Evolutionary conservation across 1,284 basidiomycete genomes (phyloP), one percentile per base, ranked within the genome.

Genomic region (Meira nashicola): DNA sequence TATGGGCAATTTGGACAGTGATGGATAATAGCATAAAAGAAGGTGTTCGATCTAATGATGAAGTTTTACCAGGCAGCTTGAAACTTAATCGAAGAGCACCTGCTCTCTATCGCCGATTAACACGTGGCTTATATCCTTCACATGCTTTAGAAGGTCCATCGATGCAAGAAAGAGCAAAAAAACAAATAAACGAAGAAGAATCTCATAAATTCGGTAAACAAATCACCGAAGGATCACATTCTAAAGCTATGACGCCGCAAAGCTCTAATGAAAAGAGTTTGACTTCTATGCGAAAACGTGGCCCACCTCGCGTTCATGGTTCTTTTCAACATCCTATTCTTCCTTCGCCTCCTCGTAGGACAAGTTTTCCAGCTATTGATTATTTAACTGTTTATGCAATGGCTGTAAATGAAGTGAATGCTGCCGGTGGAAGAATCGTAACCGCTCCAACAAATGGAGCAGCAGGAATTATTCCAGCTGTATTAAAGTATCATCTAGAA

Each of bases 11-110:
- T 56, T 96, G 92, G 92, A 76, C 82, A 52, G 89, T 92, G 1
- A 96, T 96, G 93, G 92, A 96, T 77, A 85, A 87, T 59, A 94
- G 91, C 75, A 96, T 96, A 65, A 87, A 87, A 19, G 84, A 85
- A 2, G 92, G 92, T 23, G 91, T 95, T 15, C 87, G 89, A 9
- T 84, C 89, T 0, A 82, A 83, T 0, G 90, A 94, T 66, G 83
- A 83, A 46, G 84, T 84, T 15, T 83, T 97, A 5, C 94, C 94
- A 0, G 93, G 94, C 19, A 84, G 90, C 10, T 80, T 97, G 38
- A 60, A 59, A 4, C 65, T 76, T 51, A 56, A 65, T 50, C 47
- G 74, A 21, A 56, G 74, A 2, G 74, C 74, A 2, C 74, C 74
- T 2, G 43, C 50, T 38, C 57, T 76, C 10, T 77, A 97, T 79